phyloP scores from a whole-genome alignment of 2,329 filamentous ascomycete genomes.

The Phialophora macrospora region DNA sequence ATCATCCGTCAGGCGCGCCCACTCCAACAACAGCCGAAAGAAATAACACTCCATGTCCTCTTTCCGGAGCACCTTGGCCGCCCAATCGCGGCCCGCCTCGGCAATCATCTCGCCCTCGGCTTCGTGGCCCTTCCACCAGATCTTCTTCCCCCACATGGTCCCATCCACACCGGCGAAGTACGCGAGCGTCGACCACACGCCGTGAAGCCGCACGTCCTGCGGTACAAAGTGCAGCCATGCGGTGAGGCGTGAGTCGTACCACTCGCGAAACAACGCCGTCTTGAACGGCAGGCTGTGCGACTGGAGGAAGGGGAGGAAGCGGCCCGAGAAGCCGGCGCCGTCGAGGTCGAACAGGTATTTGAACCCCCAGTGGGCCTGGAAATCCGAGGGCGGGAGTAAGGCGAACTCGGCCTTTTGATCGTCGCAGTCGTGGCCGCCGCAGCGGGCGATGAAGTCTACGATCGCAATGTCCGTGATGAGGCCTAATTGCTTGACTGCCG shows the following conservation, averaged over 20 bases:
- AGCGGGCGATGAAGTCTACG: constrained; percentile 62
- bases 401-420: constrained; percentile 60
- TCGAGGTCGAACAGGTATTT: constrained; percentile 76
- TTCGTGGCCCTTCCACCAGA: constrained; percentile 56
- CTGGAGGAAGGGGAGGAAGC: constrained; percentile 67
- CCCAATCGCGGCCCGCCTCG: constrained; percentile 69
- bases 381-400: constrained; percentile 52
- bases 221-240: constrained; percentile 84
- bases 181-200: constrained; percentile 72
- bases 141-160: constrained; percentile 53
- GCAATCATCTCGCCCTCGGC: constrained; percentile 69
- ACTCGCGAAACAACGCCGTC: constrained; percentile 73
- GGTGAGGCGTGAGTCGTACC: constrained; percentile 74
- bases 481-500: constrained; percentile 50
- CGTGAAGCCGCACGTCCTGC: constrained; percentile 73
- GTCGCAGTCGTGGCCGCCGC: constrained; percentile 58
- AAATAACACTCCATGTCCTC: constrained; percentile 83
- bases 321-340: constrained; percentile 68
- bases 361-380: constrained; percentile 66
- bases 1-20: constrained; percentile 72
- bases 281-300: constrained; percentile 72
- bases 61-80: constrained; percentile 63
- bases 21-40: constrained; percentile 77
- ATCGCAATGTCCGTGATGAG: constrained; percentile 67
- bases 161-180: constrained; percentile 69